Evolutionary conservation across 805 yeast species (phyloP).

Genomic region (Metschnikowia bowlesiae): DNA sequence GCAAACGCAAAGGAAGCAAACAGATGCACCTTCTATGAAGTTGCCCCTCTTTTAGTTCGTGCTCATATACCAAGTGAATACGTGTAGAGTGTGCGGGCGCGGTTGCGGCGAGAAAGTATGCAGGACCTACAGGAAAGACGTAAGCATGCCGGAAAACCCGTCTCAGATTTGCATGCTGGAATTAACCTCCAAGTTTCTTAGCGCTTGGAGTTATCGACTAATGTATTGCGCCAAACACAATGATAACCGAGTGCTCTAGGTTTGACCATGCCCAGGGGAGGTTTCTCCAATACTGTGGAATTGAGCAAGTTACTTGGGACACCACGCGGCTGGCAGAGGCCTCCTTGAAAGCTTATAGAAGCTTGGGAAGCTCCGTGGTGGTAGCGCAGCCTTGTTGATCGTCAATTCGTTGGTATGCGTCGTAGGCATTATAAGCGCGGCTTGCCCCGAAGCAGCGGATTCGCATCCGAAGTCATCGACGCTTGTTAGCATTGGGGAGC

Average conservation of each 20-base stretch:
- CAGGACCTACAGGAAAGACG: not conserved
- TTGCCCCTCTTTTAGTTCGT: not conserved
- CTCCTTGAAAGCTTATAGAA: too few relatives aligned
- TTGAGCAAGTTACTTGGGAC: too few relatives aligned
- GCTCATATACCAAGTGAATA: not conserved
- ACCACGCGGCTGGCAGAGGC: too few relatives aligned
- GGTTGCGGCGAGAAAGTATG: not conserved
- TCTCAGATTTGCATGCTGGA: not conserved
- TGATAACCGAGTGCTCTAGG: too few relatives aligned
- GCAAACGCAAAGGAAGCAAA: not conserved
- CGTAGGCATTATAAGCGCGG: not conserved
- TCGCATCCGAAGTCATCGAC: not conserved
- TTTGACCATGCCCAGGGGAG: too few relatives aligned
- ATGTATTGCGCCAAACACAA: too few relatives aligned
- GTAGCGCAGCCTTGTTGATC: too few relatives aligned
- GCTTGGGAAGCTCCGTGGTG: too few relatives aligned
- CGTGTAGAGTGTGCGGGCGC: not conserved
- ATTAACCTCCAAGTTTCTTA: not conserved
- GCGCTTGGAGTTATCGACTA: too few relatives aligned
- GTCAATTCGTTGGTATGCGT: not conserved
- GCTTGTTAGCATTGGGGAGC: not conserved
- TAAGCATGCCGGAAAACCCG: not conserved
- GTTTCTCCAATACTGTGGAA: too few relatives aligned
- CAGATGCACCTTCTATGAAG: not conserved
- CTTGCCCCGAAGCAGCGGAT: not conserved